Base-by-base conservation (phyloP, 2,329 filamentous ascomycete genomes). In the Aureobasidium vineae region DNA sequence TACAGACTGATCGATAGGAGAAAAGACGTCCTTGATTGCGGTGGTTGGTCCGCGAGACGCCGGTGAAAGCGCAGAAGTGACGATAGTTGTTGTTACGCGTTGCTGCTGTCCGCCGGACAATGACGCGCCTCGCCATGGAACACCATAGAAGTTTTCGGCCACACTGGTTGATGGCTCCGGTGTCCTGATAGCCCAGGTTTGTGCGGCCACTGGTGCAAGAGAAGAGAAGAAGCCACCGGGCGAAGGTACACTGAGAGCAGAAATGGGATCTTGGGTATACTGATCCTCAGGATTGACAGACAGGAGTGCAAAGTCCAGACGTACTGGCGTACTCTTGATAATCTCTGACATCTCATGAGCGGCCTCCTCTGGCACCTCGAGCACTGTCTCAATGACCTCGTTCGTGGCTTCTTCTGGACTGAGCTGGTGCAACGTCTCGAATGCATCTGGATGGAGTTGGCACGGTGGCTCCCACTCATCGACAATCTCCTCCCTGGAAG, bases 181-280 rank as follows among this genome's bases (percentile, higher is more conserved):
- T 13, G 78, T 77, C 16, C 75, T 73, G 31, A 88, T 80, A 73
- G 91, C 87, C 94, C 94, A 98, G 15, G 93, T 95, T 73, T 88
- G 87, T 63, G 92, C 87, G 43, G 89, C 87, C 33, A 86, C 85
- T 3, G 89, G 86, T 43, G 90, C 91, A 33, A 97, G 84, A 0
- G 90, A 92, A 2, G 91, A 91, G 78, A 97, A 97, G 82, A 97
- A 97, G 0, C 90, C 92, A 31, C 91, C 90, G 0, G 94, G 94
- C 0, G 94, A 97, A 6, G 93, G 94, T 40, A 98, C 92, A 31
- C 93, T 93, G 23, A 97, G 84, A 67, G 86, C 88, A 23, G 90
- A 93, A 69, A 97, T 84, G 45, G 88, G 90, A 66, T 88, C 88
- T 16, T 88, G 81, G 16, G 69, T 66, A 16, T 23, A n/a, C 52